phyloP scores from a whole-genome alignment of 2,329 filamentous ascomycete genomes.

The Fusarium kyushuense region DNA sequence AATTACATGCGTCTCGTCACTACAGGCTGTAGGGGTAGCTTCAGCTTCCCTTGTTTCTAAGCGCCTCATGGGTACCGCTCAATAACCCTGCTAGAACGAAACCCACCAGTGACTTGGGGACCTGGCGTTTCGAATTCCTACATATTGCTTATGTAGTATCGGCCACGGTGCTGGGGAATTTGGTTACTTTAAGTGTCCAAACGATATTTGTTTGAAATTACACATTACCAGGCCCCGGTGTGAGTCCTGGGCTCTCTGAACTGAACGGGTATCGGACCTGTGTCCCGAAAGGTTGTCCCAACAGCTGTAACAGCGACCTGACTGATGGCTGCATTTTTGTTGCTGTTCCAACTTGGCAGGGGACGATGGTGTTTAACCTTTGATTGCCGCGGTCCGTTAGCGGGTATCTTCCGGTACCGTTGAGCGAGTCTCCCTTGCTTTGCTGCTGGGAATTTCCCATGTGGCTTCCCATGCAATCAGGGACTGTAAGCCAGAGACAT shows the following conservation, averaged over 20 bases:
- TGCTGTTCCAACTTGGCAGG: slow-evolving; percentile 13
- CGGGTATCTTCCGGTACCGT: slow-evolving; percentile 34
- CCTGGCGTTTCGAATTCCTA: slow-evolving; percentile 26
- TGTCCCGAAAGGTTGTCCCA: background rate
- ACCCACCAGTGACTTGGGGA: slow-evolving; percentile 26
- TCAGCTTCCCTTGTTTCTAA: slow-evolving; percentile 39
- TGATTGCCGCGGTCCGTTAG: slow-evolving; percentile 32
- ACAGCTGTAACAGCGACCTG: slow-evolving; percentile 2
- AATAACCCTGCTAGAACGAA: slow-evolving; percentile 35
- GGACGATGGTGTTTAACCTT: slow-evolving; percentile 25
- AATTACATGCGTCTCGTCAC: background rate
- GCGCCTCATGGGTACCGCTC: slow-evolving; percentile 31
- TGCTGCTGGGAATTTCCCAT: slow-evolving; percentile 27
- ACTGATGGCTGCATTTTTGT: slow-evolving; percentile 4
- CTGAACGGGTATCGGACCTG: slow-evolving; percentile 12
- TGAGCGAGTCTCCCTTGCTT: slow-evolving; percentile 36
- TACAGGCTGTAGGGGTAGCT: slow-evolving; percentile 11
- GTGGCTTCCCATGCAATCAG: slow-evolving; percentile 30
- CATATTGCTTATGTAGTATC: background rate
- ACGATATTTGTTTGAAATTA: slow-evolving; percentile 13
- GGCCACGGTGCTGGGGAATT: background rate
- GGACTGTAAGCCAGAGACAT: slow-evolving; percentile 9
- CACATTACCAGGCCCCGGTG: background rate
- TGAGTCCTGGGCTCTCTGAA: background rate
- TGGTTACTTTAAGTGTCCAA: slow-evolving; percentile 2